Evolutionary conservation across 306 rosid genomes (phyloP).

Genomic region (Senna siamea): DNA sequence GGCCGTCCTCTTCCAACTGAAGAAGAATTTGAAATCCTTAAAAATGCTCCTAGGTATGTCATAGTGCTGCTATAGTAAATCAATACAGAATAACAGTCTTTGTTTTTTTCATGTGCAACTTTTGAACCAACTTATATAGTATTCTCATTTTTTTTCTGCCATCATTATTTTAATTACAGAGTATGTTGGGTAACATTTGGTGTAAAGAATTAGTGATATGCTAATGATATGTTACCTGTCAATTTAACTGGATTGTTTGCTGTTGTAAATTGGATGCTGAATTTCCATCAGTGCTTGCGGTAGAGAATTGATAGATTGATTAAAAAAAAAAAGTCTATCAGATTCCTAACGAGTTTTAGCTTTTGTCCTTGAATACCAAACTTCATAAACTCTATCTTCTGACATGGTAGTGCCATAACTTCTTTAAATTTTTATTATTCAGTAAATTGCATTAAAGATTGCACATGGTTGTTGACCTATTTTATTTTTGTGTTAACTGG

Average conservation of each 20-base stretch:
- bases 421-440: conserved; percentile 16
- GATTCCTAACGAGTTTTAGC: conserved; percentile 21
- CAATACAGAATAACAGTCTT: not conserved
- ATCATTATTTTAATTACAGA: not conserved
- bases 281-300: not conserved
- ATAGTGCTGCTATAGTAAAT: not conserved
- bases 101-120: conserved; percentile 2
- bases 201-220: not conserved
- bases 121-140: not conserved
- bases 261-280: not conserved
- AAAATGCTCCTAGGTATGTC: conserved; percentile 90
- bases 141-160: not conserved
- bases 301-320: not conserved
- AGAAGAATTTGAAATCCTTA: conserved; percentile 84
- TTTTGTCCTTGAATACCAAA: conserved; percentile 12
- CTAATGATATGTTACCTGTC: not conserved
- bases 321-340: not conserved
- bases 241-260: not conserved
- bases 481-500: conserved; percentile 36
- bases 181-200: not conserved
- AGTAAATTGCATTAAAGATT: conserved; percentile 7
- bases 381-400: conserved; percentile 18
- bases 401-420: conserved; percentile 5
- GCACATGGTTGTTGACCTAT: conserved; percentile 18
- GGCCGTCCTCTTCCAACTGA: conserved; percentile 93